These are phyloP conservation scores for Scleromitrula shiraiana DNA, from an alignment of 2,329 filamentous ascomycete species.

Conservation along the genomic window DNA sequence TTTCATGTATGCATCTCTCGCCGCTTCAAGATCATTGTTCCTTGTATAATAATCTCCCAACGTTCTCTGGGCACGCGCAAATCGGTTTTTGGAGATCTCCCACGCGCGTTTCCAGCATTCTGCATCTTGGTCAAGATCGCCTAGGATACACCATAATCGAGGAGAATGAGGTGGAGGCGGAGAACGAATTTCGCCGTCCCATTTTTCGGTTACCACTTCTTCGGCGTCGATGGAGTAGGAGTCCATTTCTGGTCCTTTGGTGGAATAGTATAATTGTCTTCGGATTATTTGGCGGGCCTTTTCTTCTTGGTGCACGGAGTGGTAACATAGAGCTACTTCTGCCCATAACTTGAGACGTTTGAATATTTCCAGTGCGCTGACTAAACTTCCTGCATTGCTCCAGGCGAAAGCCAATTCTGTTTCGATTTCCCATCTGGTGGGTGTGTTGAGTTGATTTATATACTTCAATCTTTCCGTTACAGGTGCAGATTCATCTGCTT, in stretches of 20 bases:
- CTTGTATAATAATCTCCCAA: constrained; percentile 72
- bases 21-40: constrained; percentile 56
- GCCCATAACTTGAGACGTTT: constrained; percentile 90
- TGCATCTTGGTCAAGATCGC: constrained; percentile 73
- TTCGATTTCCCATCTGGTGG: constrained; percentile 88
- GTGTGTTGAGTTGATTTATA: constrained; percentile 74
- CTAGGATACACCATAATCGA: constrained; percentile 84
- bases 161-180: constrained; percentile 76
- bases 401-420: constrained; percentile 89
- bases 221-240: constrained; percentile 41
- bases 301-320: constrained; percentile 55
- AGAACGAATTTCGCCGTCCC: constrained; percentile 55
- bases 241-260: constrained; percentile 33
- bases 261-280: constrained; percentile 68
- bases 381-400: constrained; percentile 78
- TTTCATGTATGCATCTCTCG: constrained; percentile 68
- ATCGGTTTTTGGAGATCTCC: constrained; percentile 73
- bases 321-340: constrained; percentile 76
- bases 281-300: constrained; percentile 73
- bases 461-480: constrained; percentile 71
- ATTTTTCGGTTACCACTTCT: constrained; percentile 47
- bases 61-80: constrained; percentile 79
- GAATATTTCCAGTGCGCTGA: constrained; percentile 92
- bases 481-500: constrained; percentile 69
- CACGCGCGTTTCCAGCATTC: constrained; percentile 78